These are phyloP conservation scores for Diutina ranongensis DNA, from an alignment of 1,139 yeast genomes.

Conservation along the genomic window DNA sequence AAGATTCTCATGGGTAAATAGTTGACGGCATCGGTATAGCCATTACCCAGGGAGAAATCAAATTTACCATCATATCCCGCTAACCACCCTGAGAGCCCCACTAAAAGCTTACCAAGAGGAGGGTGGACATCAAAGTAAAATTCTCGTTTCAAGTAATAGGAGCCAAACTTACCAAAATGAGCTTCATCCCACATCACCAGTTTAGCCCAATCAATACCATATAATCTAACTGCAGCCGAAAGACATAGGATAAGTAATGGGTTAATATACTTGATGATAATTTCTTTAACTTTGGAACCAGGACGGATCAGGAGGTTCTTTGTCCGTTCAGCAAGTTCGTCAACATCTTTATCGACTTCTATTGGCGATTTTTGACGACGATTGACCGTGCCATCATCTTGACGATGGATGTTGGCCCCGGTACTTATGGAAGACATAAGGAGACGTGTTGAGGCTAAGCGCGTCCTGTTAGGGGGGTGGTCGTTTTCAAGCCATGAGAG, in stretches of 20 bases:
- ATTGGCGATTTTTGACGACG: not conserved
- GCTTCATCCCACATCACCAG: slow-evolving; percentile 95
- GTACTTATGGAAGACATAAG: not conserved
- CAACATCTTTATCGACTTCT: slow-evolving; percentile 6
- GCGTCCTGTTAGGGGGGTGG: no score
- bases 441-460: not conserved
- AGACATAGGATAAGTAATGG: slow-evolving; percentile 37
- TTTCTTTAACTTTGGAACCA: not conserved
- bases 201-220: slow-evolving; percentile 49
- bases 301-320: slow-evolving; percentile 9
- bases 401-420: not conserved
- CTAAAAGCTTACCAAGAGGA: slow-evolving; percentile 61
- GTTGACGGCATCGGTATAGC: slow-evolving; percentile 44
- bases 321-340: slow-evolving; percentile 10
- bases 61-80: slow-evolving; percentile 61
- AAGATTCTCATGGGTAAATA: slow-evolving; percentile 52
- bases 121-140: slow-evolving; percentile 75
- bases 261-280: slow-evolving; percentile 11
- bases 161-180: slow-evolving; percentile 65
- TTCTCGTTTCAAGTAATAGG: slow-evolving; percentile 50
- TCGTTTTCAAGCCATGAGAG: no score
- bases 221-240: slow-evolving; percentile 58
- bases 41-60: slow-evolving; percentile 49
- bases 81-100: slow-evolving; percentile 55
- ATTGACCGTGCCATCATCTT: not conserved